Percentiles rank a stretch among this genome's conserved stretches.
These are phyloP conservation scores for Quercus tomentella DNA, from an alignment of 331 rosid genomes.

Conservation along the genomic window DNA sequence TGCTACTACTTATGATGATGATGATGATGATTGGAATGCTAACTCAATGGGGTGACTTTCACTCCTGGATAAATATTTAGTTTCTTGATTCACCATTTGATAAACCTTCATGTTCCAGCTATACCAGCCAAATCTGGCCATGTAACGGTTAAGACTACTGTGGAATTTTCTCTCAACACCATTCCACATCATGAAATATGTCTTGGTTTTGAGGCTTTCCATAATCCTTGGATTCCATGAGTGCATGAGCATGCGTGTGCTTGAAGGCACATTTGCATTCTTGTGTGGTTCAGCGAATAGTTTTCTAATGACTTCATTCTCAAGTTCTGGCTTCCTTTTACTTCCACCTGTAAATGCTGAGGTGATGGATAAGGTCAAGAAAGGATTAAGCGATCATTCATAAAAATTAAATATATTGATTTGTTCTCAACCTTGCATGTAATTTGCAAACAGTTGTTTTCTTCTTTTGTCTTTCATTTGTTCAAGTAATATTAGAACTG, in stretches of 20 bases:
- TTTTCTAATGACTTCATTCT: not conserved
- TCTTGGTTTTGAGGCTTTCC: not conserved
- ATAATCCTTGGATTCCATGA: not conserved
- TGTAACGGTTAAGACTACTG: too few species aligned
- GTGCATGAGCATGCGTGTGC: not conserved
- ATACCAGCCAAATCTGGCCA: too few species aligned
- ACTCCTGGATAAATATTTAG: too few species aligned
- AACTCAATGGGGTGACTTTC: too few species aligned
- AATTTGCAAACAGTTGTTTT: not conserved
- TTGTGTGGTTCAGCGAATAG: not conserved
- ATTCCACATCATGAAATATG: too few species aligned
- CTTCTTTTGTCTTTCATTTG: constrained; percentile 10
- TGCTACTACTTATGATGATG: too few species aligned
- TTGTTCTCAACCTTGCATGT: not conserved
- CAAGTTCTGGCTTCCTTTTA: not conserved
- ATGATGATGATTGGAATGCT: too few species aligned
- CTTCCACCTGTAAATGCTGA: not conserved
- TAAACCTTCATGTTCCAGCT: too few species aligned
- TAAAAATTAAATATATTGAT: not conserved
- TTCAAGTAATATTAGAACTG: constrained; percentile 14
- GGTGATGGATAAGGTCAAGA: not conserved
- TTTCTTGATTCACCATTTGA: too few species aligned
- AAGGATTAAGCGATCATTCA: not conserved
- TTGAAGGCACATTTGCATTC: not conserved
- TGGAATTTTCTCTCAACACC: too few species aligned